Percentiles rank a stretch among this genome's conserved stretches.
Evolutionary conservation across 2,329 filamentous ascomycete species (phyloP).

Genomic region (Colletotrichum sansevieriae): DNA sequence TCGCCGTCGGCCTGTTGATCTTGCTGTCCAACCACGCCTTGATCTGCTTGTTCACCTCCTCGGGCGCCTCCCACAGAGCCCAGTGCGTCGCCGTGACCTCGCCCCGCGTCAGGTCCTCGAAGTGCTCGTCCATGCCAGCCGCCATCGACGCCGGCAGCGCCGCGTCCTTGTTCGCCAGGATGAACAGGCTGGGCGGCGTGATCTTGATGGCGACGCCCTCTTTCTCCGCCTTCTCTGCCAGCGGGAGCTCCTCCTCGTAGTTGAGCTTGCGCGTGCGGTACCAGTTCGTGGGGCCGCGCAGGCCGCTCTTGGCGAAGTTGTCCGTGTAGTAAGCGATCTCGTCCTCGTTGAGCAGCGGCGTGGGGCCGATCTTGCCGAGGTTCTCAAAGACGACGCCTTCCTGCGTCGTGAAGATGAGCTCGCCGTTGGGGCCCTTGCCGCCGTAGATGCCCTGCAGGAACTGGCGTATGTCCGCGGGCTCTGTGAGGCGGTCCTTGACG

Average conservation of each 20-base stretch:
- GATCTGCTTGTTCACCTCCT: constrained; percentile 77
- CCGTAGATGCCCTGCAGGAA: constrained; percentile 82
- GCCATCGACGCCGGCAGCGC: constrained; percentile 82
- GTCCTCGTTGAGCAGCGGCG: constrained; percentile 72
- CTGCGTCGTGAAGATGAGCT: constrained; percentile 68
- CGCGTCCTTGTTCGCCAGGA: constrained; percentile 77
- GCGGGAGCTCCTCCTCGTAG: constrained; percentile 77
- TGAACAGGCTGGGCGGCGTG: constrained; percentile 77
- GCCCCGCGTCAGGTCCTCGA: constrained; percentile 73
- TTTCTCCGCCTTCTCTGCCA: constrained; percentile 65
- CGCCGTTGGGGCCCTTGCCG: constrained; percentile 68
- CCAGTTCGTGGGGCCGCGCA: constrained; percentile 89
- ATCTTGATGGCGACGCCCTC: constrained; percentile 55
- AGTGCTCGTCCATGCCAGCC: constrained; percentile 75
- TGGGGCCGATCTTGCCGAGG: constrained; percentile 67
- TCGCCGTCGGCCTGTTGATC: constrained; percentile 34
- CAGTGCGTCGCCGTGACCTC: constrained; percentile 83
- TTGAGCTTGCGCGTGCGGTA: constrained; percentile 83
- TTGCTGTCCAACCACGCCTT: constrained; percentile 72
- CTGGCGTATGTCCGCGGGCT: constrained; percentile 72
- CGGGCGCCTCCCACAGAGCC: constrained; percentile 81
- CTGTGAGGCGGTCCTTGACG: constrained; percentile 69
- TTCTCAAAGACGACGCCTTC: constrained; percentile 75
- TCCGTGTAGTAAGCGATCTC: constrained; percentile 83
- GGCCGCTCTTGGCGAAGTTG: constrained; percentile 77